These are phyloP conservation scores for Verticillium longisporum DNA, from an alignment of 2,329 filamentous ascomycete genomes.

Conservation along the genomic window DNA sequence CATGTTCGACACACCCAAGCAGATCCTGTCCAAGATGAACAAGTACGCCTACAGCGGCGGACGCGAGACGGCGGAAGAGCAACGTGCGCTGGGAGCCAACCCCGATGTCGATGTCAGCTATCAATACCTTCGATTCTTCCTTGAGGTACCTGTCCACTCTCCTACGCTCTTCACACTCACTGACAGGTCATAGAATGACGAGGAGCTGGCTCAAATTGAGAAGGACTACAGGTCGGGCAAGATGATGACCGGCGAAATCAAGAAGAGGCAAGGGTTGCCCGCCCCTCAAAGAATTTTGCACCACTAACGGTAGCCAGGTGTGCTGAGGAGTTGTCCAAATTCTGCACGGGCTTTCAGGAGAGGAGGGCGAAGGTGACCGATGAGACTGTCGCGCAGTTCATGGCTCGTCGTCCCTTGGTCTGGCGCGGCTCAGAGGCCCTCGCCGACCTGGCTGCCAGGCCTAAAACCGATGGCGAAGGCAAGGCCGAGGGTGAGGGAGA, in stretches of 20 bases:
- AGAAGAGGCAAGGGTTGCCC: slow-evolving; percentile 6
- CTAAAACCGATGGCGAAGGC: slow-evolving; percentile 17
- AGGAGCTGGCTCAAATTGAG: slow-evolving; percentile 48
- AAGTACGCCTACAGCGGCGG: slow-evolving; percentile 88
- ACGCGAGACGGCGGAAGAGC: slow-evolving; percentile 73
- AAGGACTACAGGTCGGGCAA: slow-evolving; percentile 63
- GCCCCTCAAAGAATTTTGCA: background rate
- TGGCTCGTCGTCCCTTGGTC: slow-evolving; percentile 55
- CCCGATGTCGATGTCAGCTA: slow-evolving; percentile 86
- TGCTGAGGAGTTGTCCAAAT: slow-evolving; percentile 10
- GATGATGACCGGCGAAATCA: slow-evolving; percentile 77
- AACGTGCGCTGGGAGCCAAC: slow-evolving; percentile 75
- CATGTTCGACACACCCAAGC: slow-evolving; percentile 75
- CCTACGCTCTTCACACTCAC: background rate
- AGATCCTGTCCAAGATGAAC: slow-evolving; percentile 87
- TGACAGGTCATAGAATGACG: slow-evolving; percentile 33
- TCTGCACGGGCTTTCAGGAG: slow-evolving; percentile 63
- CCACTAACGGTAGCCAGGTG: slow-evolving; percentile 4
- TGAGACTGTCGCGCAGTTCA: slow-evolving; percentile 68
- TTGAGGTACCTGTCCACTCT: slow-evolving; percentile 48
- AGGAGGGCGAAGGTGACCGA: slow-evolving; percentile 69
- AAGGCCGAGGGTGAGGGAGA: slow-evolving; percentile 18
- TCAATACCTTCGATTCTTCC: slow-evolving; percentile 90
- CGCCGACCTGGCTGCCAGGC: slow-evolving; percentile 2
- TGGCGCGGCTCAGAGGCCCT: slow-evolving; percentile 46